Base-by-base conservation (phyloP, 2,329 filamentous ascomycete genomes). In the Xylaria sp. region DNA sequence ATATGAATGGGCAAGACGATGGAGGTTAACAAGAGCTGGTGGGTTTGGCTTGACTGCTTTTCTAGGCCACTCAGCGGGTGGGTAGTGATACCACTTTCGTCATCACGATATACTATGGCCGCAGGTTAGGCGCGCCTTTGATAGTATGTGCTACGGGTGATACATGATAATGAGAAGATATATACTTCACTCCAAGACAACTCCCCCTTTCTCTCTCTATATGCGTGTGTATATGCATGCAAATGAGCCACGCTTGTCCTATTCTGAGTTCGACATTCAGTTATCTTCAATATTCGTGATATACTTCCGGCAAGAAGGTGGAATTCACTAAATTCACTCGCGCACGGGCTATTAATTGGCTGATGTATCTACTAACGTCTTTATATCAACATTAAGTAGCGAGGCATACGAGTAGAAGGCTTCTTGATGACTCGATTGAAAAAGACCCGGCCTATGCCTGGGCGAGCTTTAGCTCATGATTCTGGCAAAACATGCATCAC, bases 21-120 rank as follows among this genome's bases (percentile, higher is more conserved):
- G 46, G n/a, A 44, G 3, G 39, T 56, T 59, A 25, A 58, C 15
- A 54, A 69, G 25, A 71, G 39, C 56, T 57, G 57, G 50, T 37
- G 46, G 52, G 51, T 55, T 63, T 64, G 55, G 50, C 59, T 64
- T 59, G 57, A 58, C 39, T 64, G 46, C 56, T 71, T 69, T 52
- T 55, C 34, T 70, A 69, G 69, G 69, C 54, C 34, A 69, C 39
- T 52, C 52, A 23, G 28, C 23, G 28, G 54, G 58, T 41, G 23
- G 65, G 46, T 51, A 64, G 62, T 44, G 52, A 51, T 52, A 52
- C 34, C 37, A 50, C 20, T 4, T 51, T 20, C 32, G 57, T 37
- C 65, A 50, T 41, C 52, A 41, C 28, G 46, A 32, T 70, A 70
- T 66, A 66, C 46, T 69, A 69, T 68, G 46, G 61, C 65, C 55